Percentiles rank a stretch among this genome's conserved stretches.
Evolutionary conservation across 1,284 basidiomycete species (phyloP).

Genomic region (Rhodotorula mucilaginosa): DNA sequence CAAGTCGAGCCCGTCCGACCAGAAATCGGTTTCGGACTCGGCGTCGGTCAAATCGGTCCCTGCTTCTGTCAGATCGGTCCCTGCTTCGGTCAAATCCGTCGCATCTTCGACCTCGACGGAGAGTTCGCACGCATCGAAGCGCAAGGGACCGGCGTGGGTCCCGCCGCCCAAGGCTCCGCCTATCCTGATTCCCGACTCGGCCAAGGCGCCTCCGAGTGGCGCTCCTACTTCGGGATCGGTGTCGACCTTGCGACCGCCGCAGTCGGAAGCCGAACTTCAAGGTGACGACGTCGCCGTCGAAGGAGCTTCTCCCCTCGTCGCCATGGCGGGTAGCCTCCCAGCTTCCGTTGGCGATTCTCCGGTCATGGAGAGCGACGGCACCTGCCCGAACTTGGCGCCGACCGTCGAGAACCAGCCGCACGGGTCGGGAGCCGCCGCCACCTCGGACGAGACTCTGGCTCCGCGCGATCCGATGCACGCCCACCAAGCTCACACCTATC

Average conservation of each 20-base stretch:
- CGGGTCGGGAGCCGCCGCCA: neutral
- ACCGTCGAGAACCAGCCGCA: neutral
- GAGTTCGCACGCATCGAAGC: neutral
- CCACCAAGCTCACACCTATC: constrained; percentile 28
- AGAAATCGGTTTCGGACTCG: neutral
- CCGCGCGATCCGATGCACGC: neutral
- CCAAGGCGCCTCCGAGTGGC: neutral
- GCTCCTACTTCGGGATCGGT: constrained; percentile 5
- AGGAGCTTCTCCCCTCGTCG: constrained; percentile 1
- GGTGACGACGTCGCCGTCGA: constrained; percentile 2
- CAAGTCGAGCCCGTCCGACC: neutral
- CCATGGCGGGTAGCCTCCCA: neutral
- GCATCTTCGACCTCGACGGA: neutral
- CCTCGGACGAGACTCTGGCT: neutral
- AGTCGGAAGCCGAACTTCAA: too few species aligned
- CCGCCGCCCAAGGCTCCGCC: neutral
- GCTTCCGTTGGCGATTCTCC: neutral
- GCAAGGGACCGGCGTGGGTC: neutral
- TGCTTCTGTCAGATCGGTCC: neutral
- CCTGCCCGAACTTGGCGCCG: neutral
- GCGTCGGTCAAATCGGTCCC: neutral
- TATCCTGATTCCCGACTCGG: neutral
- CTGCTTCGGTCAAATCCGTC: neutral
- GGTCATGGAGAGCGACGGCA: constrained; percentile 3
- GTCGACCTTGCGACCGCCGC: constrained; percentile 10